Percentiles rank a stretch among this genome's conserved stretches.
These are phyloP conservation scores for Astrothelium macrocarpum DNA, from an alignment of 495 filamentous ascomycete genomes.

Conservation along the genomic window DNA sequence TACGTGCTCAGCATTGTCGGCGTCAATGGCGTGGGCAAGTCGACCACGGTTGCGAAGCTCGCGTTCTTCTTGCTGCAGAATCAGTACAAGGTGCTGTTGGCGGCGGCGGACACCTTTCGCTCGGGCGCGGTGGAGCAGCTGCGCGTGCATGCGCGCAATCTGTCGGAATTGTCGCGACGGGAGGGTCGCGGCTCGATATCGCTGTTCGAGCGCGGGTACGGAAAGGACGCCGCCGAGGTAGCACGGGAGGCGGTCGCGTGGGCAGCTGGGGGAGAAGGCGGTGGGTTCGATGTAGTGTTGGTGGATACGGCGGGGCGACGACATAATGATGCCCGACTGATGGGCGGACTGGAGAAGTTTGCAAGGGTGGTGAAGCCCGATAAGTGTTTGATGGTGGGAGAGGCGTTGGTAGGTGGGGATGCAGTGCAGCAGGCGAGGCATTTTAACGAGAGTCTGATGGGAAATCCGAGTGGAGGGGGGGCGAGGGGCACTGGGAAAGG, in stretches of 20 bases:
- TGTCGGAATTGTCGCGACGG: conserved; percentile 72
- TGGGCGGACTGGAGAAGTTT: conserved; percentile 94
- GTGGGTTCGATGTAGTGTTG: conserved; percentile 83
- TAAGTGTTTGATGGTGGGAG: conserved; percentile 98
- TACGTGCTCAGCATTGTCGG: conserved; percentile 98
- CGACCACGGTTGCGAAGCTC: conserved; percentile 92
- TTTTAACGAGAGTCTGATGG: conserved; percentile 55
- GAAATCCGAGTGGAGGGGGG: neutral
- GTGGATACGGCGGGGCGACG: conserved; percentile 93
- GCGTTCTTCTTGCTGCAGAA: conserved; percentile 96
- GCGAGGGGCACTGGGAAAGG: conserved; percentile 49
- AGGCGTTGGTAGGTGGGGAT: conserved; percentile 91
- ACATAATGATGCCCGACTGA: conserved; percentile 90
- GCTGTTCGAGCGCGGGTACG: conserved; percentile 93
- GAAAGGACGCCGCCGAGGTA: conserved; percentile 91
- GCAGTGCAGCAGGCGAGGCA: conserved; percentile 90
- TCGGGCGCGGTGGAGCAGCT: conserved; percentile 96
- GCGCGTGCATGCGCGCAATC: conserved; percentile 82
- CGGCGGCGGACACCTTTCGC: conserved; percentile 93
- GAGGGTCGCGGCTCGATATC: conserved; percentile 81
- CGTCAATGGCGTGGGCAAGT: conserved; percentile 97
- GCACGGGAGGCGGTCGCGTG: conserved; percentile 85
- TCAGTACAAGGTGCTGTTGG: conserved; percentile 89
- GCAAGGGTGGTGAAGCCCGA: conserved; percentile 90
- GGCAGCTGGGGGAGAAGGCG: conserved; percentile 42